A percentile compares a stretch with the other conserved stretches of the same genome.
Conservation (phyloP, 768 basidiomycete species). For the Fomitopsis serialis region DNA sequence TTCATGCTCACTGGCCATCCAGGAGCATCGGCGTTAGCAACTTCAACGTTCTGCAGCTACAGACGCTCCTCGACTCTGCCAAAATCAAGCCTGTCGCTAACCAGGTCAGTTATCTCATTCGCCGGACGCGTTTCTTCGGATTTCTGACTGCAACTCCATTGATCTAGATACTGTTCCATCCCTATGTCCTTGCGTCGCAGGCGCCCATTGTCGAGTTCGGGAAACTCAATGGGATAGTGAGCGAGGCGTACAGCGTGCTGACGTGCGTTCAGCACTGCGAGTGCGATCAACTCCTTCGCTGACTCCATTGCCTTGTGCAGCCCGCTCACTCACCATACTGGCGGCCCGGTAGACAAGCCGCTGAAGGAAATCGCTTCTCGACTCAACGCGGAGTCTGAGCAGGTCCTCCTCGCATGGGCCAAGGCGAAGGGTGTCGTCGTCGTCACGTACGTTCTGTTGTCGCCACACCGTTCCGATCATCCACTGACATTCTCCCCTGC, state of each 20-base stretch:
- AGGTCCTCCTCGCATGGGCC: slow-evolving; percentile 69
- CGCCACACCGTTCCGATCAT: slow-evolving; percentile 5
- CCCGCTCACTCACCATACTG: slow-evolving; percentile 53
- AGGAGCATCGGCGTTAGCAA: slow-evolving; percentile 76
- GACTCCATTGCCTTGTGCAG: slow-evolving; percentile 24
- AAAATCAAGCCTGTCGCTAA: slow-evolving; percentile 63
- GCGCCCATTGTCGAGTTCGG: slow-evolving; percentile 54
- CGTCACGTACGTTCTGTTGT: slow-evolving; percentile 44
- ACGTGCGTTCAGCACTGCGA: slow-evolving; percentile 33
- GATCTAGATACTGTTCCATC: slow-evolving; percentile 58
- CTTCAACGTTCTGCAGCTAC: slow-evolving; percentile 50
- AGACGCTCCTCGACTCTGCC: slow-evolving; percentile 49
- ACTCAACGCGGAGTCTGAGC: slow-evolving; percentile 50
- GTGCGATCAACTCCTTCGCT: not conserved
- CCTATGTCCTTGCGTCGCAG: slow-evolving; percentile 57
- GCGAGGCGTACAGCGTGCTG: slow-evolving; percentile 69
- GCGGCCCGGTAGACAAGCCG: slow-evolving; percentile 61
- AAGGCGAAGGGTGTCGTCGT: slow-evolving; percentile 62
- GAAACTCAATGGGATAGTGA: slow-evolving; percentile 51
- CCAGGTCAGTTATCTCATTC: slow-evolving; percentile 39
- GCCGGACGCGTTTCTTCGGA: not conserved
- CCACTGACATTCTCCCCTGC: not conserved
- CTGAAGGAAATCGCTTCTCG: slow-evolving; percentile 47
- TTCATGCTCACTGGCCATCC: not conserved
- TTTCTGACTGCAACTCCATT: not conserved